Conservation (phyloP, 2,329 filamentous ascomycete genomes). For the Alternaria conjuncta region DNA sequence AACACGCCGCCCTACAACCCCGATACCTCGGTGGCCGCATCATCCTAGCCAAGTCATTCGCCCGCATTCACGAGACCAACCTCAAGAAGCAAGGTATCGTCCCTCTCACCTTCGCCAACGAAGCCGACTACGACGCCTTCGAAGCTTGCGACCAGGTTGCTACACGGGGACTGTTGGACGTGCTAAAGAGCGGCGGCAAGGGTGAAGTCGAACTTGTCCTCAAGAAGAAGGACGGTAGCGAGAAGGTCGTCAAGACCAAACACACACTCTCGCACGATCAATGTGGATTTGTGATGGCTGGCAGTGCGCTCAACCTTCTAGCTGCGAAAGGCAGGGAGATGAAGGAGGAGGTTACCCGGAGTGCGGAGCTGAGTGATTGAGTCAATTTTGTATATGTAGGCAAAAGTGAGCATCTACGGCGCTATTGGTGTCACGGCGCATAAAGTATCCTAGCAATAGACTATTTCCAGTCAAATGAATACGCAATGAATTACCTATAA, state of each 20-base stretch:
- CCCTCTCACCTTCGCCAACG: conserved; percentile 87
- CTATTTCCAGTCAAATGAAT: neutral
- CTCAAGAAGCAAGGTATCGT: conserved; percentile 98
- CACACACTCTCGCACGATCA: conserved; percentile 91
- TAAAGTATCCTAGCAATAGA: neutral
- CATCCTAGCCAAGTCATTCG: conserved; percentile 86
- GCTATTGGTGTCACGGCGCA: neutral
- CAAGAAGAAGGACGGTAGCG: conserved; percentile 63
- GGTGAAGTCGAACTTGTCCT: conserved; percentile 73
- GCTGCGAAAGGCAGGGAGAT: conserved; percentile 63
- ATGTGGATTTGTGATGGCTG: conserved; percentile 88
- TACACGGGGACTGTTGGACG: conserved; percentile 83
- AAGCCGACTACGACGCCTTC: conserved; percentile 85
- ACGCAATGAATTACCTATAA: neutral
- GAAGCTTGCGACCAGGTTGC: conserved; percentile 81
- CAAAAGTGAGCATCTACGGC: neutral
- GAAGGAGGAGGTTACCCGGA: conserved; percentile 45
- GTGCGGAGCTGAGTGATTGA: conserved; percentile 49
- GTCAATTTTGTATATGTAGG: neutral
- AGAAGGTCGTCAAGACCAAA: conserved; percentile 75
- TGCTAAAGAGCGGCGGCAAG: conserved; percentile 77
- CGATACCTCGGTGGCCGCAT: conserved; percentile 86
- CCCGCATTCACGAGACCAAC: conserved; percentile 93
- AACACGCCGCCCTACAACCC: conserved; percentile 89
- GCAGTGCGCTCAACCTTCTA: conserved; percentile 90